Percentiles rank a stretch among this genome's conserved stretches.
Conservation (phyloP, 768 basidiomycete genomes). For the Mrakia blollopis region DNA sequence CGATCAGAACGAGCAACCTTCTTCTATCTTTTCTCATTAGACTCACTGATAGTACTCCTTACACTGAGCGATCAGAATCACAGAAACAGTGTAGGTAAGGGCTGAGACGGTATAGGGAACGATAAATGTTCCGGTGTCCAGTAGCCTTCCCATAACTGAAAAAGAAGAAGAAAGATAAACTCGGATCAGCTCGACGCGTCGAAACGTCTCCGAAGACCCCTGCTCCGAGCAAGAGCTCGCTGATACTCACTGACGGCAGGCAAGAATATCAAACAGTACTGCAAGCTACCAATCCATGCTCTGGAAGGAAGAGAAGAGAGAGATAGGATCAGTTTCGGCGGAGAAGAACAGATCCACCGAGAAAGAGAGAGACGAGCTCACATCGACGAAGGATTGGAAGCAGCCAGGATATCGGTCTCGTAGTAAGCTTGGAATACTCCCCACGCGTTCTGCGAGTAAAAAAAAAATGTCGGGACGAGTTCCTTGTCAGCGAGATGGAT, state of each 20-base stretch:
- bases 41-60: conserved; percentile 5
- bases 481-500: not conserved
- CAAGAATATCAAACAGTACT: conserved; percentile 18
- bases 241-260: not conserved
- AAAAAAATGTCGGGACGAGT: not conserved
- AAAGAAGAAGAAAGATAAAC: not conserved
- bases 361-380: conserved; percentile 15
- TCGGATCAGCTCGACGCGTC: not conserved
- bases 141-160: not conserved
- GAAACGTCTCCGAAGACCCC: too few species aligned
- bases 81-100: not conserved
- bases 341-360: too few species aligned
- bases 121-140: conserved; percentile 1
- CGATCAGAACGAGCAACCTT: not conserved
- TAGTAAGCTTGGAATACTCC: conserved; percentile 22
- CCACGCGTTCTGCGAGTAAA: not conserved
- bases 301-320: not conserved
- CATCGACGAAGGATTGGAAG: not conserved
- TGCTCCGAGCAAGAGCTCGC: too few species aligned
- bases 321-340: not conserved
- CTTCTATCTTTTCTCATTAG: too few species aligned
- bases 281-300: conserved; percentile 13
- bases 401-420: not conserved
- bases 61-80: conserved; percentile 7
- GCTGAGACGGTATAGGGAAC: not conserved